A percentile compares a stretch with the other conserved stretches of the same genome.
phyloP scores from a whole-genome alignment of 2,329 filamentous ascomycete genomes.

The Pseudocercospora eumusae region DNA sequence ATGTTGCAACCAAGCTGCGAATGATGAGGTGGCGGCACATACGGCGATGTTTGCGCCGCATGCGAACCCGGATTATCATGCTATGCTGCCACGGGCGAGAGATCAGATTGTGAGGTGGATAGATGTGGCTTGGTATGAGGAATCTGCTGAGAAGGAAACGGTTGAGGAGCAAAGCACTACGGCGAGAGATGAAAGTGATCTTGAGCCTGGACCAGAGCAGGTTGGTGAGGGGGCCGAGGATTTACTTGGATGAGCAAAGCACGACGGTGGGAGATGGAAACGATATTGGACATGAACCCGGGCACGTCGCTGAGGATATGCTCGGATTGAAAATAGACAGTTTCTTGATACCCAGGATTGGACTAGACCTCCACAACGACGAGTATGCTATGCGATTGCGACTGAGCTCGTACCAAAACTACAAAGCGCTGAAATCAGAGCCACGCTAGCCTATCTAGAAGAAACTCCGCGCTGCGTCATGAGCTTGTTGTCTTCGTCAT shows the following conservation, averaged over 20 bases:
- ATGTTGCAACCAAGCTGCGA: constrained; percentile 75
- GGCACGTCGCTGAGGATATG: background rate
- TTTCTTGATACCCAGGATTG: background rate
- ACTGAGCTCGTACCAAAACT: background rate
- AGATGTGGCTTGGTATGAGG: constrained; percentile 37
- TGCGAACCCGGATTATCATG: constrained; percentile 71
- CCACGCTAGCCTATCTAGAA: background rate
- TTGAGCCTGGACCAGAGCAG: background rate
- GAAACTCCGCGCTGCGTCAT: background rate
- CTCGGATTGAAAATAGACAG: background rate
- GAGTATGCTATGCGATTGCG: background rate
- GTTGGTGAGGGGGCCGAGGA: background rate
- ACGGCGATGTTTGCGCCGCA: constrained; percentile 74
- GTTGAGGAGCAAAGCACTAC: background rate
- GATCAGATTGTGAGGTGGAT: constrained; percentile 66
- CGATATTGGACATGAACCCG: background rate
- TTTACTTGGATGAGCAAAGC: background rate
- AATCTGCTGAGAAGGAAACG: constrained; percentile 17
- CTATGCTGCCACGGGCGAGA: constrained; percentile 65
- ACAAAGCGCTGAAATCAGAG: background rate
- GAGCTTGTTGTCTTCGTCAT: background rate
- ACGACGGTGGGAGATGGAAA: background rate
- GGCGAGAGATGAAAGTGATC: background rate
- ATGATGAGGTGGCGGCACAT: constrained; percentile 79
- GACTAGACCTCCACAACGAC: background rate